phyloP scores from a whole-genome alignment of 345 rosid species.

The Acer saccharum region DNA sequence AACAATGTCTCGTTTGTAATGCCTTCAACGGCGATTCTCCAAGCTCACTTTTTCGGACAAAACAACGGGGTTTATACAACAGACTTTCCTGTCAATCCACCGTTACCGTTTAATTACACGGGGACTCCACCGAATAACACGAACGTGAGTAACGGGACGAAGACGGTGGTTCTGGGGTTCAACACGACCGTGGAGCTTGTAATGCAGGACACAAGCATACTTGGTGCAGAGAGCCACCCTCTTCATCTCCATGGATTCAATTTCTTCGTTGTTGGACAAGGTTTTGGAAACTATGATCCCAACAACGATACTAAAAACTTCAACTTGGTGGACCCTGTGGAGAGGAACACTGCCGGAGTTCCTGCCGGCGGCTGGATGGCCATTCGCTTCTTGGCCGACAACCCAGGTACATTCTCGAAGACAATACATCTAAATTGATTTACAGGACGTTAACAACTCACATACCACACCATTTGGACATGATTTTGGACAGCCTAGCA shows the following conservation, averaged over 20 bases:
- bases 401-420: constrained; percentile 33
- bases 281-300: constrained; percentile 38
- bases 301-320: constrained; percentile 33
- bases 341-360: constrained; percentile 39
- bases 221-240: constrained; percentile 42
- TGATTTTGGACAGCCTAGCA: too few species aligned
- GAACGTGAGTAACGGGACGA: constrained; percentile 35
- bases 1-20: constrained; percentile 46
- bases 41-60: constrained; percentile 43
- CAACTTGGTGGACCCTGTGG: constrained; percentile 40
- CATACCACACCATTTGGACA: too few species aligned
- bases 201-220: constrained; percentile 40
- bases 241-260: constrained; percentile 45
- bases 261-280: constrained; percentile 41
- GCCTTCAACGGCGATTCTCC: constrained; percentile 45
- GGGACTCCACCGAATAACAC: constrained; percentile 40
- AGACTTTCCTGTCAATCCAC: constrained; percentile 40
- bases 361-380: constrained; percentile 41
- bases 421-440: too few species aligned
- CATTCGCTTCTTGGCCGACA: constrained; percentile 37
- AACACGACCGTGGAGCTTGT: constrained; percentile 46
- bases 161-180: constrained; percentile 26
- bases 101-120: constrained; percentile 34
- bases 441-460: too few species aligned
- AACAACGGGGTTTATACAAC: constrained; percentile 42